A percentile compares a stretch with the other conserved stretches of the same genome.
These are phyloP conservation scores for Metrosideros polymorpha DNA, from an alignment of 441 rosid genomes.

Conservation along the genomic window DNA sequence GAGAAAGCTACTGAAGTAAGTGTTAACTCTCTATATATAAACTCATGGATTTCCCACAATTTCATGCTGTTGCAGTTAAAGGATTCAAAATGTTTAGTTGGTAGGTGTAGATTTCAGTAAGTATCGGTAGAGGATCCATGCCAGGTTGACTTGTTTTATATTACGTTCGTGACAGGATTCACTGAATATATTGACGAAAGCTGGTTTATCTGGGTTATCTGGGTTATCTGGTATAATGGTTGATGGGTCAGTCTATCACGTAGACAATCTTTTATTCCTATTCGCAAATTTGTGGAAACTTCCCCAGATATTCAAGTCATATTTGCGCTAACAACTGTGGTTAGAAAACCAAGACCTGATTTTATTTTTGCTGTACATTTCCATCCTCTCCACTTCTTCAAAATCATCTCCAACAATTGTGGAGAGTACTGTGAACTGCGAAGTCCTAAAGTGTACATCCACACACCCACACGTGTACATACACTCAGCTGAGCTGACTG, in stretches of 20 bases:
- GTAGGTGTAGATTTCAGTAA: not conserved
- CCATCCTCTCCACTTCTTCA: not conserved
- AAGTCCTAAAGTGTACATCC: not conserved
- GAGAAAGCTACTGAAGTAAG: constrained; percentile 28
- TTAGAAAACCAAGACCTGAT: not conserved
- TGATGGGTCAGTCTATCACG: not conserved
- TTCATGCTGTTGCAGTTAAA: not conserved
- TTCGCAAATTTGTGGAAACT: not conserved
- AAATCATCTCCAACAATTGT: not conserved
- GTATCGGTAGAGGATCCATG: not conserved
- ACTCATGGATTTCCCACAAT: not conserved
- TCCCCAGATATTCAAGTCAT: not conserved
- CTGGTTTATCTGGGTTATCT: not conserved
- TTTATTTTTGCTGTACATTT: not conserved
- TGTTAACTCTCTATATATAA: not conserved
- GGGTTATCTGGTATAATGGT: not conserved
- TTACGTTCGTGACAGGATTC: not conserved
- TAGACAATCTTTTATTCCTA: not conserved
- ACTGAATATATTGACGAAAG: not conserved
- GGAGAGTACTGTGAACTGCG: not conserved
- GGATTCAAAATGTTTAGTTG: not conserved
- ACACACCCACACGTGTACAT: not conserved
- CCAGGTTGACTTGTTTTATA: not conserved
- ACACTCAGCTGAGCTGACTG: not conserved
- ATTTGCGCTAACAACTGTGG: not conserved